Percentiles rank a stretch among this genome's conserved stretches.
Evolutionary conservation across 2,329 filamentous ascomycete species (phyloP).

Genomic region (Verticillium zaregamsianum): DNA sequence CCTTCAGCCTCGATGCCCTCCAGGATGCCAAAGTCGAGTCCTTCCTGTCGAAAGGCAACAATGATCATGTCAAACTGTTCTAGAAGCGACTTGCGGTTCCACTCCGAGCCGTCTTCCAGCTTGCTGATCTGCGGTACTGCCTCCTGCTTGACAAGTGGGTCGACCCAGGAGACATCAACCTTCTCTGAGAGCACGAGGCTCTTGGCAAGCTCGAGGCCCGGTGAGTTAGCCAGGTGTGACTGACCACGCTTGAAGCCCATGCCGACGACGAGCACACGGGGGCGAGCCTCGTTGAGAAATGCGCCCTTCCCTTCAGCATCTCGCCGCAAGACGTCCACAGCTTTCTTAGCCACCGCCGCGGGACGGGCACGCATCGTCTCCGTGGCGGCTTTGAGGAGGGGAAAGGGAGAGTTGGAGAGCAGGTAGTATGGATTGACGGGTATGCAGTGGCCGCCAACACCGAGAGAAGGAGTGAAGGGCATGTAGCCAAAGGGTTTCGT

Average conservation of each 20-base stretch:
- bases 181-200: constrained; percentile 28
- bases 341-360: constrained; percentile 18
- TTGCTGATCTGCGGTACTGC: constrained; percentile 34
- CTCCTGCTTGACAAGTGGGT: constrained; percentile 38
- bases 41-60: constrained; percentile 36
- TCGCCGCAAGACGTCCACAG: neutral
- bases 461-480: constrained; percentile 29
- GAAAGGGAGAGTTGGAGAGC: constrained; percentile 29
- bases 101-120: constrained; percentile 27
- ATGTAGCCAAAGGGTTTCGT: constrained; percentile 37
- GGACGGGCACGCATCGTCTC: constrained; percentile 27
- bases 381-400: constrained; percentile 29
- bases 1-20: constrained; percentile 22
- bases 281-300: constrained; percentile 11
- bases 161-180: constrained; percentile 38
- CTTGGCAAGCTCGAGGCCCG: constrained; percentile 37
- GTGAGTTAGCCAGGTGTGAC: constrained; percentile 41
- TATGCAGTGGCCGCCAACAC: constrained; percentile 39
- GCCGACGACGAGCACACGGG: constrained; percentile 38
- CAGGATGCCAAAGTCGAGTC: constrained; percentile 35
- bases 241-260: constrained; percentile 49
- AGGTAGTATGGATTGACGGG: constrained; percentile 39
- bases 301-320: neutral
- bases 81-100: constrained; percentile 31
- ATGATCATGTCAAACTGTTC: constrained; percentile 37